Evolutionary conservation across 2,329 filamentous ascomycete species (phyloP).

Genomic region (Lasiodiplodia theobromae): DNA sequence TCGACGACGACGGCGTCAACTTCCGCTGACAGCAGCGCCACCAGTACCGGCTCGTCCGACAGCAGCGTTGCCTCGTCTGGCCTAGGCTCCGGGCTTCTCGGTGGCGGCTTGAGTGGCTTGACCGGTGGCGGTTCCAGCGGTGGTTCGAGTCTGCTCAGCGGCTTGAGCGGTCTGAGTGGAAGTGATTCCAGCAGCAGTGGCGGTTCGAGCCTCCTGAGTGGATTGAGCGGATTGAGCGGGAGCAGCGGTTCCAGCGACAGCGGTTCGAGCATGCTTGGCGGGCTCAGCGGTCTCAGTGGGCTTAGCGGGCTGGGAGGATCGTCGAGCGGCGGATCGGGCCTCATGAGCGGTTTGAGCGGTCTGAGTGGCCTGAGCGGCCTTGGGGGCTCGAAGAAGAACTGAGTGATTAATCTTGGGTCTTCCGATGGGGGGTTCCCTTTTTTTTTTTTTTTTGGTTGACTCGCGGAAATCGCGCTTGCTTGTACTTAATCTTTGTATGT

Average conservation of each 20-base stretch:
- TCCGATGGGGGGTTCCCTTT: no score
- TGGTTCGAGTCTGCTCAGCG: constrained; percentile 42
- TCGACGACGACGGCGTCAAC: constrained; percentile 59
- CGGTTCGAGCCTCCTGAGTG: not conserved
- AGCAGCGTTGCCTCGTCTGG: constrained; percentile 67
- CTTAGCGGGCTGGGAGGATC: not conserved
- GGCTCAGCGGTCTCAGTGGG: constrained; percentile 75
- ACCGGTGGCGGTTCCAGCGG: constrained; percentile 32
- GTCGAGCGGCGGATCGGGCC: not conserved
- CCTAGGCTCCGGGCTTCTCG: constrained; percentile 54
- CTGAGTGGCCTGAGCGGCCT: constrained; percentile 41
- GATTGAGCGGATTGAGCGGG: not conserved
- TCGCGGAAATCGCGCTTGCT: no score
- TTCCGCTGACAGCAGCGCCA: constrained; percentile 69
- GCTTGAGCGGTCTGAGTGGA: constrained; percentile 37
- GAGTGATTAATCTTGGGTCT: not conserved
- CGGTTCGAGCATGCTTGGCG: not conserved
- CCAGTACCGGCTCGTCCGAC: constrained; percentile 82
- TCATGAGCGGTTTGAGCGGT: constrained; percentile 35
- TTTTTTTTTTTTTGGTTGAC: no score
- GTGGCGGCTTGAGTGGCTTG: not conserved
- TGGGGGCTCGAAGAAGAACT: constrained; percentile 27
- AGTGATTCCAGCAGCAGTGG: not conserved
- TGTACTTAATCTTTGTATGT: no score
- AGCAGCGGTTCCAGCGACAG: not conserved